These are phyloP conservation scores for Dimocarpus longan DNA, from an alignment of 345 rosid species.

Conservation along the genomic window DNA sequence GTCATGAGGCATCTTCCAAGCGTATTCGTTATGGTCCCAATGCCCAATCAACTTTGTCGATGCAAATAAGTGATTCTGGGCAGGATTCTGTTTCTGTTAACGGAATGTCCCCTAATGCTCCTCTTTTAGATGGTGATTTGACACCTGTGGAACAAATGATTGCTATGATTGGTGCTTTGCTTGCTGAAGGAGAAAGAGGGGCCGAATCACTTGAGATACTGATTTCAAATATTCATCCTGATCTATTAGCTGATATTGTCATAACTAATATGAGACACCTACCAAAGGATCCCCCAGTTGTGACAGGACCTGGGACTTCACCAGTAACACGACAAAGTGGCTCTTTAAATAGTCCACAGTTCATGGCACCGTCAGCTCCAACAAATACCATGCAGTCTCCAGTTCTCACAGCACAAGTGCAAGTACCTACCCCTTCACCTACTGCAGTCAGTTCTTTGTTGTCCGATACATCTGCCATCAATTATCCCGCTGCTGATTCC, in stretches of 20 bases:
- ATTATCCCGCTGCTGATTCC: slow-evolving; percentile 55
- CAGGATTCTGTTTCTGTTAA: slow-evolving; percentile 55
- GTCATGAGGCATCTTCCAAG: slow-evolving; percentile 63
- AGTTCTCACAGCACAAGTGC: slow-evolving; percentile 40
- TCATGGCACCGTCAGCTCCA: slow-evolving; percentile 40
- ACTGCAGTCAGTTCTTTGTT: slow-evolving; percentile 38
- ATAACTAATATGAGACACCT: slow-evolving; percentile 93
- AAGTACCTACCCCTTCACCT: slow-evolving; percentile 42
- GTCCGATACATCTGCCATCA: slow-evolving; percentile 51
- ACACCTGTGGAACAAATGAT: slow-evolving; percentile 96
- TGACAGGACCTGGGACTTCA: slow-evolving; percentile 49
- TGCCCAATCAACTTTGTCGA: slow-evolving; percentile 38
- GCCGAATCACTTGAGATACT: slow-evolving; percentile 96
- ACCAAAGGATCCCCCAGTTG: slow-evolving; percentile 68
- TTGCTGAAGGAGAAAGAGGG: slow-evolving; percentile 99
- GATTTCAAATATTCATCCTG: slow-evolving; percentile 91
- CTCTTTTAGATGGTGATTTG: slow-evolving; percentile 61
- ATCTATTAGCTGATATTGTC: slow-evolving; percentile 95
- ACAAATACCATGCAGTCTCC: slow-evolving; percentile 50
- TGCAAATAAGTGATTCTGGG: slow-evolving; percentile 50
- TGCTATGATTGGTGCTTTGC: slow-evolving; percentile 97
- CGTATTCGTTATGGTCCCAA: slow-evolving; percentile 53
- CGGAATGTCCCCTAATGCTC: slow-evolving; percentile 51
- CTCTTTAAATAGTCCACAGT: slow-evolving; percentile 51
- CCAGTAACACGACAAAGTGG: slow-evolving; percentile 39